These are phyloP conservation scores for Lachancea meyersii DNA, from an alignment of 805 yeast species.

Conservation along the genomic window DNA sequence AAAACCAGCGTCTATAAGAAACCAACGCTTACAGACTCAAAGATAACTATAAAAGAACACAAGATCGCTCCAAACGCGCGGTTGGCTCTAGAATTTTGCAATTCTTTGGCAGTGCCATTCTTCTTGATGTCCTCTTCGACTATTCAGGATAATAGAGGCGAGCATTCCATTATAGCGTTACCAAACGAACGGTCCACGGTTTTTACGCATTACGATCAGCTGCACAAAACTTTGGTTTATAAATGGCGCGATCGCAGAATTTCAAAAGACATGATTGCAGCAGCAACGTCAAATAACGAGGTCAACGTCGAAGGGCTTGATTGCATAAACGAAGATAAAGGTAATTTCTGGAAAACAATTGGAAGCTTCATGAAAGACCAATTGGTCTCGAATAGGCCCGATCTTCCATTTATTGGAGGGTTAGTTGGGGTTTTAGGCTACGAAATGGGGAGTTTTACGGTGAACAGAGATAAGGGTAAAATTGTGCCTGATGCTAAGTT, in stretches of 20 bases:
- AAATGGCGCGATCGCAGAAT: constrained; percentile 26
- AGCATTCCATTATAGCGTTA: constrained; percentile 80
- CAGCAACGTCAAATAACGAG: not conserved
- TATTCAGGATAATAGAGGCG: constrained; percentile 41
- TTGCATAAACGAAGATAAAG: constrained; percentile 21
- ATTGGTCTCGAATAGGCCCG: constrained; percentile 17
- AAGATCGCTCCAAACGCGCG: constrained; percentile 14
- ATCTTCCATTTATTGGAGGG: constrained; percentile 86
- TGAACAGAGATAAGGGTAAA: constrained; percentile 23
- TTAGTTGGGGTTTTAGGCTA: constrained; percentile 79
- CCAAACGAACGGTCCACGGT: constrained; percentile 43
- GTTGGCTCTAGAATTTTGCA: constrained; percentile 47
- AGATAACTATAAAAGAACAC: constrained; percentile 11
- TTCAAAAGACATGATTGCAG: constrained; percentile 5
- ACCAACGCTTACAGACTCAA: not conserved
- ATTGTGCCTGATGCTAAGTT: constrained; percentile 70
- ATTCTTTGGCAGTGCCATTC: constrained; percentile 31
- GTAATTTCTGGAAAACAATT: constrained; percentile 25
- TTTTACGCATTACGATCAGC: constrained; percentile 57
- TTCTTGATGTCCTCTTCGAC: constrained; percentile 71
- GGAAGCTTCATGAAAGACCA: constrained; percentile 25
- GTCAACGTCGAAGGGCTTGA: constrained; percentile 6
- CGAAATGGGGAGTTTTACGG: constrained; percentile 65
- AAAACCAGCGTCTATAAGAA: constrained; percentile 20
- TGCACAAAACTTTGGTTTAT: constrained; percentile 26